These are phyloP conservation scores for Tetracladium marchalianum DNA, from an alignment of 495 filamentous ascomycete genomes.

Conservation along the genomic window DNA sequence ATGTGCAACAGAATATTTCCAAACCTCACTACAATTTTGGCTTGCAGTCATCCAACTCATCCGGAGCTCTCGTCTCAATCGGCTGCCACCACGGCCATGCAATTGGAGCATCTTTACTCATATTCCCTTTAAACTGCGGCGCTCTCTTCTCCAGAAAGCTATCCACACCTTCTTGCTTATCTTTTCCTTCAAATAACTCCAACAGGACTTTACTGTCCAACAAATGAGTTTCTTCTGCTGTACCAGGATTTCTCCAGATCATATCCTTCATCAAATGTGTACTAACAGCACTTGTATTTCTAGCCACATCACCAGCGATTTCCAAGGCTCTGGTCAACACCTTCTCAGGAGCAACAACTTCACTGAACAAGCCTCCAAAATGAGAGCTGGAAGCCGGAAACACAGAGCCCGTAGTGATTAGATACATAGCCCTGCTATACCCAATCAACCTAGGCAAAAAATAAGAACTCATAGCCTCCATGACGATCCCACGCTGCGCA, in stretches of 20 bases:
- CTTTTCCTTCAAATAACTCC: constrained; percentile 41
- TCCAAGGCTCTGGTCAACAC: constrained; percentile 47
- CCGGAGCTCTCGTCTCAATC: constrained; percentile 10
- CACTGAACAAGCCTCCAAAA: constrained; percentile 44
- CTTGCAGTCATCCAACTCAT: constrained; percentile 4
- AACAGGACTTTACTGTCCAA: constrained; percentile 47
- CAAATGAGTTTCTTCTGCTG: constrained; percentile 47
- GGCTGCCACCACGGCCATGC: constrained; percentile 40
- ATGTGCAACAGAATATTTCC: no score
- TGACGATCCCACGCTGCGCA: constrained; percentile 46
- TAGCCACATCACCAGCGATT: constrained; percentile 45
- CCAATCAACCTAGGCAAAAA: constrained; percentile 55
- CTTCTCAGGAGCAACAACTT: constrained; percentile 37
- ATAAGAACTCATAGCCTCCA: constrained; percentile 54
- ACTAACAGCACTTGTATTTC: constrained; percentile 45
- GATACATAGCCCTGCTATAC: constrained; percentile 43
- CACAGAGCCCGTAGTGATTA: constrained; percentile 37
- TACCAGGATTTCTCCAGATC: constrained; percentile 46
- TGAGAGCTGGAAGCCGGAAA: constrained; percentile 32
- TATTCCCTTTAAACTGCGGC: constrained; percentile 41
- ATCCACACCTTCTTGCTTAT: constrained; percentile 37
- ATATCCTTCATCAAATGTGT: constrained; percentile 47
- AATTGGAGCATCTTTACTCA: constrained; percentile 31
- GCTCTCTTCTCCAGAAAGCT: constrained; percentile 39
- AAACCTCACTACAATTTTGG: constrained; percentile 6